Base-by-base conservation (phyloP, 2,329 filamentous ascomycete species). In the Alternaria sp. region DNA sequence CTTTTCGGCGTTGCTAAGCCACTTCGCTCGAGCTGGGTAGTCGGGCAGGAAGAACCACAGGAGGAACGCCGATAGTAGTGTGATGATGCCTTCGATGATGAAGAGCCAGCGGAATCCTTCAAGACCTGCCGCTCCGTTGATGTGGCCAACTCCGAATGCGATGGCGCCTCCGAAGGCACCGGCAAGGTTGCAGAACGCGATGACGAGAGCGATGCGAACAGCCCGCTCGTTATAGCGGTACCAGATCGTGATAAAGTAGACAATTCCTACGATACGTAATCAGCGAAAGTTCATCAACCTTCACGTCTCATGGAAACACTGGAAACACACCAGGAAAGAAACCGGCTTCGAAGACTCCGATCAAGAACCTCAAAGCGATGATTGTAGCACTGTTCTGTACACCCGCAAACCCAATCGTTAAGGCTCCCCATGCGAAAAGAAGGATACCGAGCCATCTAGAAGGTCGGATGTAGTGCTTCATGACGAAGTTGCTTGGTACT, bases 211-310 rank as follows among this genome's bases (percentile, higher is more conserved):
- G 71, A 91, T 85, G 8, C 88, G 86, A 72, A 86, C 84, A 3
- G 84, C 85, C 28, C 86, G 81, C 72, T 89, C 86, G 6, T 85
- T 82, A 6, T 82, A 80, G 23, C 84, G 83, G 69, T 87, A 88
- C 80, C 86, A 86, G 68, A 86, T 86, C 9, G 85, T 87, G 19
- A 88, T 80, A 57, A 87, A 84, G 72, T 85, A 87, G 28, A 85
- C 59, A 7, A 73, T 55, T 9, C 71, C 70, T 58, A 10, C 17
- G 4, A 44, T 15, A 26, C 4, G 7, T 50, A n/a, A 46, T 58
- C 21, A 58, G 28, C 44, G 15, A 12, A 4, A n/a, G 2, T 23
- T 17, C 5, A 19, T 26, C 30, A 9, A 12, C 15, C 9, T 23
- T 6, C 13, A 9, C 2, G 12, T 15, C 10, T 46, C 5, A 19